These are phyloP conservation scores for Curvularia spicifera DNA, from an alignment of 2,329 filamentous ascomycete genomes.

Conservation along the genomic window DNA sequence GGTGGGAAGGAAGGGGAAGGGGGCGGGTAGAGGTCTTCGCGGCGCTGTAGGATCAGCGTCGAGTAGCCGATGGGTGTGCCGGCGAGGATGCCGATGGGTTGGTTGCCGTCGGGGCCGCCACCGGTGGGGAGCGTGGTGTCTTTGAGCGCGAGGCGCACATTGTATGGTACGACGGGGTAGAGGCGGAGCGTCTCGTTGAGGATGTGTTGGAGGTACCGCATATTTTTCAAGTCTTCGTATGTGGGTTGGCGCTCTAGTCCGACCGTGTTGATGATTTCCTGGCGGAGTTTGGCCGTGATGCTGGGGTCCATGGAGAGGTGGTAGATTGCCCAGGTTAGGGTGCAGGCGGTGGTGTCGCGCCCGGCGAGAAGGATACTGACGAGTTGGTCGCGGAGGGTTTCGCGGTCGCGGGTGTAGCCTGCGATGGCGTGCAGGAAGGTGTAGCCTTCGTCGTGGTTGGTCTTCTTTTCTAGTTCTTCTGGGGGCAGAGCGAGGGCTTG, in stretches of 20 bases:
- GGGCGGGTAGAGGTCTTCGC: constrained; percentile 57
- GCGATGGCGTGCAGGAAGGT: constrained; percentile 89
- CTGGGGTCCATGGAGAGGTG: constrained; percentile 76
- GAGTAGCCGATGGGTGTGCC: constrained; percentile 57
- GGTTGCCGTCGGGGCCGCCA: constrained; percentile 54
- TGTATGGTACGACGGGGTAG: constrained; percentile 59
- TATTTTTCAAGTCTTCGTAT: constrained; percentile 82
- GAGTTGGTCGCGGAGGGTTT: constrained; percentile 82
- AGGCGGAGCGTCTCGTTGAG: constrained; percentile 52
- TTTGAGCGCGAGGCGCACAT: constrained; percentile 55
- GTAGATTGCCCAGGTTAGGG: constrained; percentile 81
- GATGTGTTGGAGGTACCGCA: constrained; percentile 70
- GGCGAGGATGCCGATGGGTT: constrained; percentile 54
- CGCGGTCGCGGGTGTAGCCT: constrained; percentile 71
- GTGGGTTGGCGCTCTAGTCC: constrained; percentile 67
- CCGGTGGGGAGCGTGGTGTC: constrained; percentile 59
- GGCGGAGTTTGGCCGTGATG: constrained; percentile 70
- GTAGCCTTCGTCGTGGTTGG: constrained; percentile 73
- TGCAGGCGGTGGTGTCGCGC: constrained; percentile 83
- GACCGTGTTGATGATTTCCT: constrained; percentile 72
- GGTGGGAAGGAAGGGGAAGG: constrained; percentile 50
- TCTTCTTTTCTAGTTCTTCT: constrained; percentile 75
- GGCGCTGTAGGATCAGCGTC: constrained; percentile 58
- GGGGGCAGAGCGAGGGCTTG: constrained; percentile 71
- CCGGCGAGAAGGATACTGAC: constrained; percentile 76